Evolutionary conservation across 2,329 filamentous ascomycete genomes (phyloP).

Genomic region (Colletotrichum siamense): DNA sequence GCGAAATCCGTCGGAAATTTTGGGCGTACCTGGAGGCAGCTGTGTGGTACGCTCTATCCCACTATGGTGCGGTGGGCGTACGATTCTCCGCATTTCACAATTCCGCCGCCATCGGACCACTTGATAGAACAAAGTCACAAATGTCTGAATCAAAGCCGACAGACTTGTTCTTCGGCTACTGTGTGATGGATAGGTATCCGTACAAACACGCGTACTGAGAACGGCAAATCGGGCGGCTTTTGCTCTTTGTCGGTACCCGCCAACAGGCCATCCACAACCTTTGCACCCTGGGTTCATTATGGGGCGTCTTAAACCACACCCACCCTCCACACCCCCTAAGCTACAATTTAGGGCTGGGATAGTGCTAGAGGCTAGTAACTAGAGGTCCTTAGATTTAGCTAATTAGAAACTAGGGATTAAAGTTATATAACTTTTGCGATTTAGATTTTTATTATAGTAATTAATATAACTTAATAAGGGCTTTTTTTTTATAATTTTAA

Average conservation of each 20-base stretch:
- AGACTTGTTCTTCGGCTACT: background rate
- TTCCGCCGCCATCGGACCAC: background rate
- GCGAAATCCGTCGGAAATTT: slow-evolving; percentile 15
- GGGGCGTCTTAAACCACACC: too few relatives aligned
- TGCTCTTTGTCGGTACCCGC: background rate
- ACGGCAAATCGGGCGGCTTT: background rate
- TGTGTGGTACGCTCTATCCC: background rate
- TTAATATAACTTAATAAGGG: too few relatives aligned
- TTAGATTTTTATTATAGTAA: too few relatives aligned
- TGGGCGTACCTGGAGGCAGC: background rate
- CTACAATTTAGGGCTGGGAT: too few relatives aligned
- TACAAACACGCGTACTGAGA: background rate
- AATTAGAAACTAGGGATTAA: too few relatives aligned
- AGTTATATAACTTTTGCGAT: too few relatives aligned
- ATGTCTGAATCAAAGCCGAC: background rate
- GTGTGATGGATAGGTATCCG: background rate
- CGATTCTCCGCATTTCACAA: slow-evolving; percentile 5
- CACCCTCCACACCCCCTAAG: too few relatives aligned
- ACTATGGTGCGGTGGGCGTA: slow-evolving; percentile 10
- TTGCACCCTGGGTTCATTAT: background rate
- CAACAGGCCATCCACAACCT: background rate
- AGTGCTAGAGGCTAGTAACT: too few relatives aligned
- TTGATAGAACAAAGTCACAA: background rate
- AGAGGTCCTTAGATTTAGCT: too few relatives aligned
- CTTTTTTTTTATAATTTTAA: too few relatives aligned